Evolutionary conservation across 2,329 filamentous ascomycete species (phyloP).

Genomic region (Xylariaceae sp.): DNA sequence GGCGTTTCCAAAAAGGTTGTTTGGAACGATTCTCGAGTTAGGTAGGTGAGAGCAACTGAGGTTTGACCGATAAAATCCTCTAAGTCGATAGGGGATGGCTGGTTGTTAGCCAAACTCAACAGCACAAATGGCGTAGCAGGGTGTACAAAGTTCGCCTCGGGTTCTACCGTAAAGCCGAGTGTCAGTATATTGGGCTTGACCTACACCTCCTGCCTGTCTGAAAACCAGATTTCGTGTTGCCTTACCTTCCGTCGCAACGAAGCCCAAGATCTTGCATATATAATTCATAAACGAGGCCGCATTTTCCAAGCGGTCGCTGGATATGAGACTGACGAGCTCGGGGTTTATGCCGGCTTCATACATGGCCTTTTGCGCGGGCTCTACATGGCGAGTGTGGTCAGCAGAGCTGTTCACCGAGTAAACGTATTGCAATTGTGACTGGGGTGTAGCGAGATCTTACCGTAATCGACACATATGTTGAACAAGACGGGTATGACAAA

Average conservation of each 20-base stretch:
- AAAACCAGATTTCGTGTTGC: background rate
- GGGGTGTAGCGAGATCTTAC: constrained; percentile 36
- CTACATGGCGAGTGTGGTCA: constrained; percentile 35
- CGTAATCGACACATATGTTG: constrained; percentile 63
- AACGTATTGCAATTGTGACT: too few relatives aligned
- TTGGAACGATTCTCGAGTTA: constrained; percentile 53
- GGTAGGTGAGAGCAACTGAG: constrained; percentile 54
- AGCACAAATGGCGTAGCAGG: constrained; percentile 48
- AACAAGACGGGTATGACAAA: constrained; percentile 60
- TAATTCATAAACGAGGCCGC: constrained; percentile 47
- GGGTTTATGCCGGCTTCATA: constrained; percentile 50
- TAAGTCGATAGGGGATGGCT: constrained; percentile 42
- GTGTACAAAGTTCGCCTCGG: constrained; percentile 44
- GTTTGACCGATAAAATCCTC: constrained; percentile 54
- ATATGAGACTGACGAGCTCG: constrained; percentile 49
- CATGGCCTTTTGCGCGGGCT: constrained; percentile 55
- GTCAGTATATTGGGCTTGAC: too few relatives aligned
- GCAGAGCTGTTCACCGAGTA: background rate
- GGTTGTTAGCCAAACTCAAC: constrained; percentile 46
- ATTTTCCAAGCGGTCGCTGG: constrained; percentile 41
- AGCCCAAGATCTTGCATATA: constrained; percentile 55
- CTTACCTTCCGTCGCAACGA: constrained; percentile 51
- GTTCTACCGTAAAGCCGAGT: constrained; percentile 32
- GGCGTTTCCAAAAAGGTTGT: constrained; percentile 42
- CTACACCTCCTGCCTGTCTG: constrained; percentile 5